These are phyloP conservation scores for Colletotrichum tropicicola DNA, from an alignment of 2,329 filamentous ascomycete species.

Conservation along the genomic window DNA sequence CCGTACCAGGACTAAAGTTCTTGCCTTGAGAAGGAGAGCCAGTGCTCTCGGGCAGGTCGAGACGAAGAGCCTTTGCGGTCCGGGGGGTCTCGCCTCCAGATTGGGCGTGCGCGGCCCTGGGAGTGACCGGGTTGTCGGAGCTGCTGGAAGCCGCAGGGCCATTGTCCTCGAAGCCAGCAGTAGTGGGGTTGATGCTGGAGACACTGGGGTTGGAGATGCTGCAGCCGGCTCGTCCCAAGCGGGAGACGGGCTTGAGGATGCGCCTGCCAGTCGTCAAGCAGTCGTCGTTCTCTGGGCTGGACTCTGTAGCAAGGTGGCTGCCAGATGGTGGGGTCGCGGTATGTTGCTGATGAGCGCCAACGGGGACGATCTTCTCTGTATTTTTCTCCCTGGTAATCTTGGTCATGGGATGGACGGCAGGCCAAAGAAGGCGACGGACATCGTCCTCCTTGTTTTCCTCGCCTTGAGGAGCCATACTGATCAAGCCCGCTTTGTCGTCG, in stretches of 20 bases:
- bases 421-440: slow-evolving; percentile 1
- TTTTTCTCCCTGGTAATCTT: not conserved
- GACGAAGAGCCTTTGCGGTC: slow-evolving; percentile 3
- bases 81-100: slow-evolving; percentile 3
- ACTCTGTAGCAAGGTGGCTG: too few species aligned
- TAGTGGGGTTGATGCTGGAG: not conserved
- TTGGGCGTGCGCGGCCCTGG: not conserved
- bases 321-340: not conserved
- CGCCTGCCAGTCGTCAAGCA: not conserved
- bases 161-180: too few species aligned
- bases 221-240: not conserved
- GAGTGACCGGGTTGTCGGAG: not conserved
- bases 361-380: not conserved
- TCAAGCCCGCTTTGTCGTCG: not conserved
- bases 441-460: not conserved
- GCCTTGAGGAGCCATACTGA: not conserved
- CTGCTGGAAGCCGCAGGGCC: not conserved
- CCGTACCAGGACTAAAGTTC: not conserved
- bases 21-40: not conserved
- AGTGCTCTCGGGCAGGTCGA: not conserved
- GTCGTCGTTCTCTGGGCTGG: not conserved
- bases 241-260: slow-evolving; percentile 17
- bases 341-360: not conserved
- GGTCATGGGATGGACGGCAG: not conserved
- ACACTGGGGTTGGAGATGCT: not conserved